A percentile compares a stretch with the other conserved stretches of the same genome.
Conservation (phyloP, 1,284 basidiomycete species). For the Pseudozyma tsukubaensis region DNA sequence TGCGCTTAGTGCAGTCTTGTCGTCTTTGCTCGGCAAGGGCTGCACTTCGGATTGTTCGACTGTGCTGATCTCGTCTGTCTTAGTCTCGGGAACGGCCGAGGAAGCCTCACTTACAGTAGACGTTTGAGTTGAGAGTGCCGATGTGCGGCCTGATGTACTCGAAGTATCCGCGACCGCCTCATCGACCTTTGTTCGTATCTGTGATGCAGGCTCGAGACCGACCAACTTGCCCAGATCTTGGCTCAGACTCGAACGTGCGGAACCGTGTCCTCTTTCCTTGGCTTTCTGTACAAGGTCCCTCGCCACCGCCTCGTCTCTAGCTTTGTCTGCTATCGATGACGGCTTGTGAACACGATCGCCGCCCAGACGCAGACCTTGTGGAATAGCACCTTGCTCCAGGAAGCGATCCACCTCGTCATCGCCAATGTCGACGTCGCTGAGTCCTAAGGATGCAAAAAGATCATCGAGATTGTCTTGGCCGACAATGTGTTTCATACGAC, state of each 20-base stretch:
- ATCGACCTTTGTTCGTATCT: conserved; percentile 13
- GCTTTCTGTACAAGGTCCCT: conserved; percentile 47
- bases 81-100: conserved; percentile 1
- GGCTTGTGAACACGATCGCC: conserved; percentile 46
- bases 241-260: conserved; percentile 25
- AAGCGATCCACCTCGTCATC: conserved; percentile 64
- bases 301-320: conserved; percentile 51
- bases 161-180: conserved; percentile 6
- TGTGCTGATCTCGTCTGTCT: conserved; percentile 5
- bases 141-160: neutral
- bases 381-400: conserved; percentile 55
- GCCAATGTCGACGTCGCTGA: conserved; percentile 57
- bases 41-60: neutral
- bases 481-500: conserved; percentile 47
- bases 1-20: neutral
- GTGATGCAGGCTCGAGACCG: conserved; percentile 11
- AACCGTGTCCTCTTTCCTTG: conserved; percentile 42
- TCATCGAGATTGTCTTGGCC: conserved; percentile 58
- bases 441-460: conserved; percentile 60
- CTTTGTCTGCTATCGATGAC: conserved; percentile 49
- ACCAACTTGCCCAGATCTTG: conserved; percentile 1
- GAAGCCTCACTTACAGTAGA: conserved; percentile 2
- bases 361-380: conserved; percentile 43
- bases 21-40: neutral
- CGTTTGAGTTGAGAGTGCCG: conserved; percentile 1